A percentile compares a stretch with the other conserved stretches of the same genome.
Evolutionary conservation across 2,329 filamentous ascomycete genomes (phyloP).

Genomic region (Sarocladium strictum): DNA sequence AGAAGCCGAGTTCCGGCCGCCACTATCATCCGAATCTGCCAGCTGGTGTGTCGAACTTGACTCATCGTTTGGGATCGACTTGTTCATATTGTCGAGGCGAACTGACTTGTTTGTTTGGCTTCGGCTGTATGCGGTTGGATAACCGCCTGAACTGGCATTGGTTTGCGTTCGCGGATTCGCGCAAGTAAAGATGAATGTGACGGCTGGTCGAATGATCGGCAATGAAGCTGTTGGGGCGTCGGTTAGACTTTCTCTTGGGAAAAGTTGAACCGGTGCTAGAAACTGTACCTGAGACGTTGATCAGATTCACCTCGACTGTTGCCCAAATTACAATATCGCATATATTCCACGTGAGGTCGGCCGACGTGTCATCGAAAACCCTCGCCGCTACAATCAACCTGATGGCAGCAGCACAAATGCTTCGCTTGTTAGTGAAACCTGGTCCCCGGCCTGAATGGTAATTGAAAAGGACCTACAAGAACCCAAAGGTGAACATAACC

Average conservation of each 20-base stretch:
- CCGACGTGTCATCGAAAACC: slow-evolving; percentile 10
- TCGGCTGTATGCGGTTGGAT: slow-evolving; percentile 3
- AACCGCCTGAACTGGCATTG: slow-evolving; percentile 9
- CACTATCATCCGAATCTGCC: slow-evolving; percentile 11
- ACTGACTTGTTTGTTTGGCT: slow-evolving; percentile 11
- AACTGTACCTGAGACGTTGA: slow-evolving; percentile 11
- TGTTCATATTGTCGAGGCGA: slow-evolving; percentile 10
- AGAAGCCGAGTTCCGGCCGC: slow-evolving; percentile 9
- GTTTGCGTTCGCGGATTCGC: slow-evolving; percentile 9
- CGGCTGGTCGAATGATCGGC: slow-evolving; percentile 12
- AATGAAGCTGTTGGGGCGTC: slow-evolving; percentile 10
- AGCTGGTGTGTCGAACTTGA: slow-evolving; percentile 13
- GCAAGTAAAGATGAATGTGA: slow-evolving; percentile 11
- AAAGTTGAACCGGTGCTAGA: background rate
- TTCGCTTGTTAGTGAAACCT: slow-evolving; percentile 7
- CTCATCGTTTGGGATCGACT: slow-evolving; percentile 11
- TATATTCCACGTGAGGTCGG: slow-evolving; percentile 12
- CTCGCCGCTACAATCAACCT: slow-evolving; percentile 11
- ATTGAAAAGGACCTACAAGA: slow-evolving; percentile 19
- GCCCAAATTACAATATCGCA: slow-evolving; percentile 11
- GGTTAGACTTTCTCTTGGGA: background rate
- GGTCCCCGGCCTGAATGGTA: too few species aligned
- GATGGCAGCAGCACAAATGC: slow-evolving; percentile 12
- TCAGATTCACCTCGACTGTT: slow-evolving; percentile 9
- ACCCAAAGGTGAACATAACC: slow-evolving; percentile 18